phyloP scores from a whole-genome alignment of 2,329 filamentous ascomycete species.

The Penicillium sp. region DNA sequence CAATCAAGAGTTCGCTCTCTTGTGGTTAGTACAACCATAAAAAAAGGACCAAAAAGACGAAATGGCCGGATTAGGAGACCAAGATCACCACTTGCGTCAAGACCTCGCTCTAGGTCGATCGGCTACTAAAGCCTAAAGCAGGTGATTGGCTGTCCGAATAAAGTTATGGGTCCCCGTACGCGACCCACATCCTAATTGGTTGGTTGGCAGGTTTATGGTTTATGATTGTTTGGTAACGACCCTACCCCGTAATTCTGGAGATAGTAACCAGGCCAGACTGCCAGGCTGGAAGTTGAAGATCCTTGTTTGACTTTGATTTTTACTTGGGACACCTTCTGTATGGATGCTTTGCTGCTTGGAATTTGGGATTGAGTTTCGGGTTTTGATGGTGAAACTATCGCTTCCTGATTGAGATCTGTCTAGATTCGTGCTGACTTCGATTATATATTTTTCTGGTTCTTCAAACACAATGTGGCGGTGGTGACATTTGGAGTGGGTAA shows the following conservation, averaged over 20 bases:
- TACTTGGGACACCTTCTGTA: neutral
- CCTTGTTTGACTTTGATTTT: neutral
- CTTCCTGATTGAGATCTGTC: neutral
- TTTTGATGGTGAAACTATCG: neutral
- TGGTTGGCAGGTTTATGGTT: no score
- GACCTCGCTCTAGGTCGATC: constrained; percentile 1
- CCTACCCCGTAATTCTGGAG: neutral
- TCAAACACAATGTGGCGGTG: neutral
- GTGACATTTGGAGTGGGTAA: neutral
- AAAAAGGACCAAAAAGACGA: neutral
- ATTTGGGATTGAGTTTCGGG: neutral
- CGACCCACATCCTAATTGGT: neutral
- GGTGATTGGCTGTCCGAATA: neutral
- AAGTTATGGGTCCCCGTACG: neutral
- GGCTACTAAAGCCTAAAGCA: no score
- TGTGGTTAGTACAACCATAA: constrained; percentile 1
- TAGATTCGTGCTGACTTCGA: neutral
- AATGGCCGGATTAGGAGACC: constrained; percentile 8
- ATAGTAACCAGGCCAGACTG: neutral
- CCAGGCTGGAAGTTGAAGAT: neutral
- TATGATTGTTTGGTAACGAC: neutral
- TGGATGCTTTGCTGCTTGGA: neutral
- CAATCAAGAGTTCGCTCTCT: neutral
- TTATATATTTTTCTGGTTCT: no score
- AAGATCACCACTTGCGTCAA: constrained; percentile 15